A percentile compares a stretch with the other conserved stretches of the same genome.
Evolutionary conservation across 768 basidiomycete species (phyloP).

Genomic region (Mycena latifolia): DNA sequence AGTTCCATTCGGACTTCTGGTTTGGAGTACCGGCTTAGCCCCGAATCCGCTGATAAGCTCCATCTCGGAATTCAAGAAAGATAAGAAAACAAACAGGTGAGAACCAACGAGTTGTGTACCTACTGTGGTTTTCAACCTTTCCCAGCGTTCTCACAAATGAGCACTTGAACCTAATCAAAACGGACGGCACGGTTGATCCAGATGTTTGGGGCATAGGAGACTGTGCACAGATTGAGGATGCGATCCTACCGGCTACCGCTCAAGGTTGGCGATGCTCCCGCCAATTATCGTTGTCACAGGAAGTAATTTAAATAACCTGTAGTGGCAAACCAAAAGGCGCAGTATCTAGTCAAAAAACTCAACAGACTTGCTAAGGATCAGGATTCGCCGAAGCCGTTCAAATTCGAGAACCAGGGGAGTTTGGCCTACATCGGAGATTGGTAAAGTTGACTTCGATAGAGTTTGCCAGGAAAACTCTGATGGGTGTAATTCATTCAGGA

Average conservation of each 20-base stretch:
- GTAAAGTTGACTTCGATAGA: constrained; percentile 45
- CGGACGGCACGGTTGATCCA: constrained; percentile 64
- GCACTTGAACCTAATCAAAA: constrained; percentile 70
- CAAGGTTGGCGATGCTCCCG: constrained; percentile 64
- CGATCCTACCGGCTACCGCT: constrained; percentile 83
- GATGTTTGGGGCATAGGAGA: constrained; percentile 91
- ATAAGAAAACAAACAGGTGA: constrained; percentile 69
- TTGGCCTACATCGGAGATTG: constrained; percentile 87
- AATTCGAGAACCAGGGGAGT: constrained; percentile 79
- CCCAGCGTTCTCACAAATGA: constrained; percentile 60
- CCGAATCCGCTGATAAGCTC: constrained; percentile 83
- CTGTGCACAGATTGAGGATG: constrained; percentile 69
- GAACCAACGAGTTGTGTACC: constrained; percentile 19
- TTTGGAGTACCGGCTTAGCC: constrained; percentile 90
- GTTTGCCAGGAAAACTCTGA: not conserved
- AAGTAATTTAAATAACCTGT: constrained; percentile 27
- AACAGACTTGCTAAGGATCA: constrained; percentile 71
- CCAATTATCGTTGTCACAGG: constrained; percentile 28
- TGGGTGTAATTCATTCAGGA: constrained; percentile 56
- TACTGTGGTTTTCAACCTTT: constrained; percentile 9
- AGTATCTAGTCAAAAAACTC: constrained; percentile 73
- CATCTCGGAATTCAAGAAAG: constrained; percentile 70
- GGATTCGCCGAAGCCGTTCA: constrained; percentile 64
- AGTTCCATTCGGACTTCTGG: constrained; percentile 87
- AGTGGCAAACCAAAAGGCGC: constrained; percentile 76